Base-by-base conservation (phyloP, 495 filamentous ascomycete genomes). In the Penicillium steckii region DNA sequence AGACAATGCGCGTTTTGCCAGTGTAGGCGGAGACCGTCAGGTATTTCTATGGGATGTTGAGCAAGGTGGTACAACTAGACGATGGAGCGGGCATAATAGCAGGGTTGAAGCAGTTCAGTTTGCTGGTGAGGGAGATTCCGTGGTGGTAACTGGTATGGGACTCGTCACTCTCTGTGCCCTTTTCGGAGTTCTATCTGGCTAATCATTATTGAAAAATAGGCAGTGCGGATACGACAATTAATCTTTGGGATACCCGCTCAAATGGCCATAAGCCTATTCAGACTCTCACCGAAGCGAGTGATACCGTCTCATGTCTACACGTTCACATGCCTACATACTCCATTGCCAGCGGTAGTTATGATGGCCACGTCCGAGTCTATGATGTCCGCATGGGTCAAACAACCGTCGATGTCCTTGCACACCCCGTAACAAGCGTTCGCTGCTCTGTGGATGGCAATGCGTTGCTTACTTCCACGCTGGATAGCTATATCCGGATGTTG, bases 31-130 rank as follows among this genome's bases (percentile, higher is more conserved):
- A 37, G 94, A 98, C 75, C 84, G 89, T 57, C 79, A 79, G 58
- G 89, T 95, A 4, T 95, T 96, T 63, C 79, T 95, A 15, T 98
- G 94, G 94, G 94, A 98, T 71, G 94, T 97, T 0, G 72, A 83
- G 4, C 86, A 86, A 4, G 90, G 86, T 8, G 71, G 73, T 57
- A 96, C 93, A 1, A 62, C 86, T 13, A 78, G 85, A 24, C 78
- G 93, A 25, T 95, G 91, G 75, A 77, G 75, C 24, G 89, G 86
- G 4, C 90, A 95, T 70, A 75, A 73, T 30, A 80, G 80, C 15
- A 72, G 90, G 22, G 75, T 98, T 27, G 95, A 97, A 67, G 70
- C 77, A 12, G 88, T 92, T 3, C 72, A 76, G 25, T 96, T 95
- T 59, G 90, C 80, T 0, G 91, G 90, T 10, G 78, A 79, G 15